Evolutionary conservation across 2,329 filamentous ascomycete genomes (phyloP).

Genomic region (Colletotrichum spaethianum): DNA sequence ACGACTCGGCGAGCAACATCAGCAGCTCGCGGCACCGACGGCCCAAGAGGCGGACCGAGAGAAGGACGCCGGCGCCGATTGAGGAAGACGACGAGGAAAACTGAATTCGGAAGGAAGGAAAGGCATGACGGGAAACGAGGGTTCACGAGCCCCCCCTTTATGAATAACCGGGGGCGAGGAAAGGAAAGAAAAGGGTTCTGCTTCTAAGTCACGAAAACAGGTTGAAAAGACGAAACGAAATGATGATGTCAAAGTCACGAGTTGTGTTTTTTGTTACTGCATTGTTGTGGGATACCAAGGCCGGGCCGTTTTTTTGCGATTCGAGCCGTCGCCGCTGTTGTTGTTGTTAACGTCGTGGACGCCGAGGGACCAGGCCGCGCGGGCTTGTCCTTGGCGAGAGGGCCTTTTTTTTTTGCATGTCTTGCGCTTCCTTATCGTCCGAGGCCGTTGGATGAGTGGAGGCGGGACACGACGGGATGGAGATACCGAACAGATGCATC

Average conservation of each 20-base stretch:
- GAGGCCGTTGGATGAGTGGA: not conserved
- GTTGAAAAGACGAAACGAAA: slow-evolving; percentile 11
- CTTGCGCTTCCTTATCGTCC: not conserved
- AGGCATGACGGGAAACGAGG: slow-evolving; percentile 15
- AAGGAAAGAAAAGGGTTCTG: not conserved
- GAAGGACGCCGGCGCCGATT: slow-evolving; percentile 80
- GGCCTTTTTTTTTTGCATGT: too few relatives aligned
- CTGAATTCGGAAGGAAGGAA: slow-evolving; percentile 20
- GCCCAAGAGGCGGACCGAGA: slow-evolving; percentile 77
- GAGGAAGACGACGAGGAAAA: slow-evolving; percentile 80
- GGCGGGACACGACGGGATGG: not conserved
- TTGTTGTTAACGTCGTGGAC: not conserved
- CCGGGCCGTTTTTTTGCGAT: slow-evolving; percentile 2
- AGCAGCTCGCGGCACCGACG: slow-evolving; percentile 77
- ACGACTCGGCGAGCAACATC: slow-evolving; percentile 87
- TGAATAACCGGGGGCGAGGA: not conserved
- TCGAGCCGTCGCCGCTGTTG: not conserved
- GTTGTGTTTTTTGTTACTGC: not conserved
- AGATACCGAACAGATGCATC: not conserved
- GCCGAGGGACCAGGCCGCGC: not conserved
- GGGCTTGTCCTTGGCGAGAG: not conserved
- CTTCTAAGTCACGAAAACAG: slow-evolving; percentile 7
- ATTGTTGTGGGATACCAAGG: slow-evolving; percentile 23
- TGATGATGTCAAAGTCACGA: slow-evolving; percentile 15
- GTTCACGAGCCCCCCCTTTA: not conserved